These are phyloP conservation scores for Penicillium waksmanii DNA, from an alignment of 495 filamentous ascomycete species.

Conservation along the genomic window DNA sequence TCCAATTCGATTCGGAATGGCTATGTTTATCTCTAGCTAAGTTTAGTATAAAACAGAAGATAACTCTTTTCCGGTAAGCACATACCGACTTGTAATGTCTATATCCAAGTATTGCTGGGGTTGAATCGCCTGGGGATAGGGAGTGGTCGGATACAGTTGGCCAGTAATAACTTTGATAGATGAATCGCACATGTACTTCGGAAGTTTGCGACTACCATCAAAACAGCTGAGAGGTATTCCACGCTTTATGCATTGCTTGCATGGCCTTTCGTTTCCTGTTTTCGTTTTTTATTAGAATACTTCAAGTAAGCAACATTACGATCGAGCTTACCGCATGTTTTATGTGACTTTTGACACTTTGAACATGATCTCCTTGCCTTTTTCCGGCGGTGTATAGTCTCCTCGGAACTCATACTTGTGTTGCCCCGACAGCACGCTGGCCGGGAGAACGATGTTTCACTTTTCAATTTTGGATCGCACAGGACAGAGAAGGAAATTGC, in stretches of 20 bases:
- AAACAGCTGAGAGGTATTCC: constrained; percentile 13
- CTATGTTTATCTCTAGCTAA: too few relatives aligned
- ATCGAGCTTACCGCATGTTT: constrained; percentile 16
- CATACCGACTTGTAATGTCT: too few relatives aligned
- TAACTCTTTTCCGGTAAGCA: too few relatives aligned
- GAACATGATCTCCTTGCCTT: constrained; percentile 17
- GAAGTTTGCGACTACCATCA: constrained; percentile 17
- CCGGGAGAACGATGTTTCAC: not conserved
- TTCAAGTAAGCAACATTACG: not conserved
- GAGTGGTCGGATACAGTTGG: not conserved
- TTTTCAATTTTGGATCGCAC: not conserved
- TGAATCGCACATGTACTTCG: constrained; percentile 13
- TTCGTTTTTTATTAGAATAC: too few relatives aligned
- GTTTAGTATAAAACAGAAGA: too few relatives aligned
- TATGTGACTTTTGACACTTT: constrained; percentile 15
- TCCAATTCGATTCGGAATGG: not conserved
- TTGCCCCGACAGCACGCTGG: not conserved
- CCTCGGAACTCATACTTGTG: not conserved
- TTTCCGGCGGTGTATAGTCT: not conserved
- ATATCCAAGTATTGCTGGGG: not conserved
- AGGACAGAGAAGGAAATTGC: too few relatives aligned
- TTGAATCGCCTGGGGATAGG: not conserved
- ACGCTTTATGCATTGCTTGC: constrained; percentile 12
- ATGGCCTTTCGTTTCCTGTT: constrained; percentile 21
- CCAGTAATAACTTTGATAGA: not conserved